Evolutionary conservation across 306 rosid species (phyloP).

Genomic region (Erythrophleum fordii): DNA sequence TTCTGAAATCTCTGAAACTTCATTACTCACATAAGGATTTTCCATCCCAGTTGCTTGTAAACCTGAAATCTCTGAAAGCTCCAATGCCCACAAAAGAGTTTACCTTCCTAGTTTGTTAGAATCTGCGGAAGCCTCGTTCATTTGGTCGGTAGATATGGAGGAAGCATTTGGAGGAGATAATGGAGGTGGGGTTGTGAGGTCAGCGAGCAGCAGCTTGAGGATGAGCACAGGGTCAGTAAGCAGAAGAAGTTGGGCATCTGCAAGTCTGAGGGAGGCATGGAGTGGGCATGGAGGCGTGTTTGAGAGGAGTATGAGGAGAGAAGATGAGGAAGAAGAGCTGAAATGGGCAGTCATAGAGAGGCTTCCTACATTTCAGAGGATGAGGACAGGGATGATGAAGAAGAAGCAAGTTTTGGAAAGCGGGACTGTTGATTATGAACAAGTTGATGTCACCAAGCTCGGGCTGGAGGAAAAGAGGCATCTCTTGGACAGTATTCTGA

Average conservation of each 20-base stretch:
- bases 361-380: conserved; percentile 84
- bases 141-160: too few relatives aligned
- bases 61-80: not conserved
- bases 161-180: conserved; percentile 38
- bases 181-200: conserved; percentile 37
- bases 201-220: conserved; percentile 29
- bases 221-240: conserved; percentile 55
- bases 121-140: too few relatives aligned
- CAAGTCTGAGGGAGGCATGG: conserved; percentile 22
- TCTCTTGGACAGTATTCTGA: conserved; percentile 58
- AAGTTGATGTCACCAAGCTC: conserved; percentile 66
- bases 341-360: conserved; percentile 90
- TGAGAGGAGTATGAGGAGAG: conserved; percentile 43
- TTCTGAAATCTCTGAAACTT: not conserved
- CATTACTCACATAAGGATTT: not conserved
- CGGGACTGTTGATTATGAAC: conserved; percentile 54
- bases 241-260: conserved; percentile 35
- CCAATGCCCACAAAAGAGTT: not conserved
- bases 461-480: conserved; percentile 53
- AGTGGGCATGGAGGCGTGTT: conserved; percentile 37
- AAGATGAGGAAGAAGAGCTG: conserved; percentile 70
- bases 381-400: conserved; percentile 62
- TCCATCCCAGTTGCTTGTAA: not conserved
- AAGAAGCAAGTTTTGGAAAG: conserved; percentile 50
- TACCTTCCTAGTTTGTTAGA: not conserved